A percentile compares a stretch with the other conserved stretches of the same genome.
phyloP scores from a whole-genome alignment of 345 rosid genomes.

The Limnanthes douglasii region DNA sequence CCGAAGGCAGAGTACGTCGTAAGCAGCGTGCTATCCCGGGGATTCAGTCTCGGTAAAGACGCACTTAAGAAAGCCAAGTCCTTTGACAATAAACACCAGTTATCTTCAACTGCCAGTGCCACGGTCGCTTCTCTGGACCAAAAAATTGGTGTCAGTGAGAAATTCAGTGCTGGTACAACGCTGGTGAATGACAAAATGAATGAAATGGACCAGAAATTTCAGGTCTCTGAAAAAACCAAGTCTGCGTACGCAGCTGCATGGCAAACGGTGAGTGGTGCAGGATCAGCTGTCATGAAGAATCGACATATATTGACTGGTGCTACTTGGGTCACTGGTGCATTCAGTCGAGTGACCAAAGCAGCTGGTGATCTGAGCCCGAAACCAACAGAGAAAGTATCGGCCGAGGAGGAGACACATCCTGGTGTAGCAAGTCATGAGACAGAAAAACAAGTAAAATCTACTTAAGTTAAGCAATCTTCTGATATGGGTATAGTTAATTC shows the following conservation, averaged over 20 bases:
- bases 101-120: conserved; percentile 73
- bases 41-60: conserved; percentile 79
- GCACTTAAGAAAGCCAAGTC: conserved; percentile 64
- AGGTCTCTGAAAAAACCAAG: conserved; percentile 86
- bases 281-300: conserved; percentile 76
- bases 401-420: conserved; percentile 33
- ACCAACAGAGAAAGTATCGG: conserved; percentile 61
- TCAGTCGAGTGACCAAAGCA: conserved; percentile 63
- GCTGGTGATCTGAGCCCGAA: conserved; percentile 85
- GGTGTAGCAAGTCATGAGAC: too few relatives aligned
- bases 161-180: conserved; percentile 61
- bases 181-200: conserved; percentile 65
- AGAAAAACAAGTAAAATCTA: too few relatives aligned
- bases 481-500: too few relatives aligned
- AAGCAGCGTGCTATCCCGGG: conserved; percentile 78
- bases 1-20: conserved; percentile 90
- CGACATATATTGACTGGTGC: conserved; percentile 63
- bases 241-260: conserved; percentile 68
- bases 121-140: conserved; percentile 70
- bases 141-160: conserved; percentile 63
- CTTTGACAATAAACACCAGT: conserved; percentile 68
- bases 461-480: too few relatives aligned
- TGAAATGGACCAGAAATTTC: conserved; percentile 81
- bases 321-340: conserved; percentile 77
- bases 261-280: conserved; percentile 77